These are phyloP conservation scores for Monilinia aucupariae DNA, from an alignment of 2,329 filamentous ascomycete genomes.

Conservation along the genomic window DNA sequence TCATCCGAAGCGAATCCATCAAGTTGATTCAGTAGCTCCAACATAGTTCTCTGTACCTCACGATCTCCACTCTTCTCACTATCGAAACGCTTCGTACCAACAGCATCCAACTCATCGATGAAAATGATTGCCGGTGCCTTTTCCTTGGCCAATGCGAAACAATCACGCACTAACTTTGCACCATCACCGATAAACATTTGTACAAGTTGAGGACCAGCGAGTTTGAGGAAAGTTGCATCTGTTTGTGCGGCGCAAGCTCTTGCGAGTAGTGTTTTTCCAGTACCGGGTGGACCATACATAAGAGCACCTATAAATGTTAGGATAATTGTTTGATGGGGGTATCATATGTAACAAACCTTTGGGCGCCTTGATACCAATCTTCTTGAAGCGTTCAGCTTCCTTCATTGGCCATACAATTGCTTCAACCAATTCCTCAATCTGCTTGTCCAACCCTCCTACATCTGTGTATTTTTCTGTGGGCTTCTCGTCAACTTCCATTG, in stretches of 20 bases:
- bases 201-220: conserved; percentile 93
- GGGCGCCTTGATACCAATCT: conserved; percentile 98
- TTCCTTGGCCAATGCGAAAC: conserved; percentile 95
- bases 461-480: conserved; percentile 98
- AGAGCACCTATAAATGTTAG: conserved; percentile 63
- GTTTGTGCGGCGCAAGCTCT: conserved; percentile 96
- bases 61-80: conserved; percentile 96
- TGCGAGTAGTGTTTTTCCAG: conserved; percentile 85
- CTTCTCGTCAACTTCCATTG: conserved; percentile 99
- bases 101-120: conserved; percentile 95
- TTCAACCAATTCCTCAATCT: conserved; percentile 97
- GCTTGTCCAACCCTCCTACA: conserved; percentile 95
- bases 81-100: conserved; percentile 99
- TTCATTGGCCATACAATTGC: conserved; percentile 99
- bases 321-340: neutral
- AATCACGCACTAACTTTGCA: conserved; percentile 94
- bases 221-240: conserved; percentile 96
- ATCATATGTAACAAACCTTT: conserved; percentile 63
- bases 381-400: conserved; percentile 98
- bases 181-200: conserved; percentile 99
- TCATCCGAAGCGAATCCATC: conserved; percentile 97
- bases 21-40: conserved; percentile 96
- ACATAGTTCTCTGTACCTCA: conserved; percentile 97
- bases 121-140: conserved; percentile 99
- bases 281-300: conserved; percentile 94